phyloP scores from a whole-genome alignment of 2,329 filamentous ascomycete species.

The Fusarium heterosporum region DNA sequence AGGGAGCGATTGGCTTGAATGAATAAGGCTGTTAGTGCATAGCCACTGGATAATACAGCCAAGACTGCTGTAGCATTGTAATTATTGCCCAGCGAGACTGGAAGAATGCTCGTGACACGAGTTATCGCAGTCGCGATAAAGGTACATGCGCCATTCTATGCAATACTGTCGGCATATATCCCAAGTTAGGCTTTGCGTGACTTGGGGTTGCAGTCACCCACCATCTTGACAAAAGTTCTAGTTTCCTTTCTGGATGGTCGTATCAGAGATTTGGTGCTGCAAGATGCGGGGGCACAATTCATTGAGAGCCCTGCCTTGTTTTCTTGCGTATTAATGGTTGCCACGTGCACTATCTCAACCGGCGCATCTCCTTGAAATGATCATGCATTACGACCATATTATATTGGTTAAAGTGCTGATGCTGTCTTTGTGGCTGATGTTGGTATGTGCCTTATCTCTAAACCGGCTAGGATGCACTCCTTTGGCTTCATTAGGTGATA shows the following conservation, averaged over 20 bases:
- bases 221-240: neutral
- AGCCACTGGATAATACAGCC: no score
- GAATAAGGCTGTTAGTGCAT: no score
- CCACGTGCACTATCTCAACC: neutral
- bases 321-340: constrained; percentile 1
- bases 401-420: neutral
- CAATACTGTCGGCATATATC: no score
- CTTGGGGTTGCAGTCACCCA: constrained; percentile 4
- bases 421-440: neutral
- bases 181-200: neutral
- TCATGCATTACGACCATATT: neutral
- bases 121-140: no score
- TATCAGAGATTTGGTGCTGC: neutral
- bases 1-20: no score
- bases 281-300: neutral
- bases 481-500: neutral
- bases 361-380: neutral
- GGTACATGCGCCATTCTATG: no score
- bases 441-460: neutral
- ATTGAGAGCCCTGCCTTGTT: neutral
- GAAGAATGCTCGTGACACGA: no score
- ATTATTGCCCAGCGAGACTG: no score
- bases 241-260: constrained; percentile 1
- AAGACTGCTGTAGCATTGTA: no score
- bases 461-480: rapidly evolving